Base-by-base conservation (phyloP, 2,329 filamentous ascomycete species). In the Penicillium frequentans region DNA sequence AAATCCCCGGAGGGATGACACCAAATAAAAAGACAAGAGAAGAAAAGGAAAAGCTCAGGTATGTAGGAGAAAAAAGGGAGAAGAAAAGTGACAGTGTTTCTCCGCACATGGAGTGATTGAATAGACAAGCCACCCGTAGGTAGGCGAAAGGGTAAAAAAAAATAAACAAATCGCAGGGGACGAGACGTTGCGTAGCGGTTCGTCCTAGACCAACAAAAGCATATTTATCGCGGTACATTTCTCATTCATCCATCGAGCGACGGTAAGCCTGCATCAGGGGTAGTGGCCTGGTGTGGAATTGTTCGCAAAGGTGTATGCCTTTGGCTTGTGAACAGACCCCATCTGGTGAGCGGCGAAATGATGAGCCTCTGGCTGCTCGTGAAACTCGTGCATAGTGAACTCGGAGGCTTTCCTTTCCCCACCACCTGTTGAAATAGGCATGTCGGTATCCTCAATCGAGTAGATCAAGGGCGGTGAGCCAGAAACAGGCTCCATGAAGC, bases 321-420 rank as follows among this genome's bases (percentile, higher is more conserved):
- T 77, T 7, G 74, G 72, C 63, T 73, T 73, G 55, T 77, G 74
- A 23, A 55, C 54, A 37, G 70, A 70, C 27, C 71, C 64, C 49
- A 79, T 65, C 55, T 77, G 75, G 54, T 79, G 73, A n/a, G 76
- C 71, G 45, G 73, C 70, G 56, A 73, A 74, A 23, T 73, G 72
- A 59, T 77, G 74, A n/a, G 72, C 71, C 60, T 77, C 70, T 54
- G 75, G 73, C 57, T 80, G 77, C 56, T 78, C 70, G 13, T 75
- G 72, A 57, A 77, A 79, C 57, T 79, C 77, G 49, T 76, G 74
- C 49, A 79, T 77, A 55, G 72, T 69, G 58, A 79, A 79, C 59
- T 78, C 74, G 1, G 71, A 70, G 37, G 64, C 66, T 64, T 74
- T 74, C 43, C 70, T 59, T 14, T 75, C 72, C 7, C 63, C 63